These are phyloP conservation scores for Knoxia roxburghii DNA, from an alignment of 257 asterid genomes.

Conservation along the genomic window DNA sequence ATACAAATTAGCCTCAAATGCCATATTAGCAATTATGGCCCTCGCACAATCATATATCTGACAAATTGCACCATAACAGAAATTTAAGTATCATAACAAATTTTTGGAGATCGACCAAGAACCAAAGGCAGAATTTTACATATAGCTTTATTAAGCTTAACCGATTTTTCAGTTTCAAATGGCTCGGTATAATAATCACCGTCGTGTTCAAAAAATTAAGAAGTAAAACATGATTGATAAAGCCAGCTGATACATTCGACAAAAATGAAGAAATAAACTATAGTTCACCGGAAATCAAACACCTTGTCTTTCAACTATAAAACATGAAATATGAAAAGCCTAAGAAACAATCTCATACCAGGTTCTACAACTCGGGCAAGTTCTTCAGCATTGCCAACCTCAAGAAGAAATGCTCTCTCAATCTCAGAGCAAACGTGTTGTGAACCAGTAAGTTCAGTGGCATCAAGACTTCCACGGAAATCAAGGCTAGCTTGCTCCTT, in stretches of 20 bases:
- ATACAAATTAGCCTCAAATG: not conserved
- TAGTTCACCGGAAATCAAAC: not conserved
- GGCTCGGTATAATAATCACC: not conserved
- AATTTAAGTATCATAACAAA: not conserved
- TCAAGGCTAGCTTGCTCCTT: conserved; percentile 29
- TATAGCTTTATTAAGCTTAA: not conserved
- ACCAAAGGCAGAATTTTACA: not conserved
- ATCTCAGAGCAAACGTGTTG: conserved; percentile 44
- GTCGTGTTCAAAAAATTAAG: not conserved
- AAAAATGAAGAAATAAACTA: not conserved
- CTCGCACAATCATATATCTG: not conserved
- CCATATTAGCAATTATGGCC: not conserved
- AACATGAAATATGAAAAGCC: not conserved
- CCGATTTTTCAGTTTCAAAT: not conserved
- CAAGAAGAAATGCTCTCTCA: conserved; percentile 69
- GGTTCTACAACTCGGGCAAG: conserved; percentile 63
- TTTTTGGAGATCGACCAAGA: not conserved
- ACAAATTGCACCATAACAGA: not conserved
- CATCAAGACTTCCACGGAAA: conserved; percentile 34
- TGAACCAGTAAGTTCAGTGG: conserved; percentile 28
- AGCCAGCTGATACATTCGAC: not conserved
- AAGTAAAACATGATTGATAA: not conserved
- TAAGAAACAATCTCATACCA: conserved; percentile 36
- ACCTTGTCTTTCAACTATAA: not conserved
- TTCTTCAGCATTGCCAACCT: conserved; percentile 79